A percentile compares a stretch with the other conserved stretches of the same genome.
phyloP scores from a whole-genome alignment of 495 filamentous ascomycete genomes.

The Rhypophila decipiens region DNA sequence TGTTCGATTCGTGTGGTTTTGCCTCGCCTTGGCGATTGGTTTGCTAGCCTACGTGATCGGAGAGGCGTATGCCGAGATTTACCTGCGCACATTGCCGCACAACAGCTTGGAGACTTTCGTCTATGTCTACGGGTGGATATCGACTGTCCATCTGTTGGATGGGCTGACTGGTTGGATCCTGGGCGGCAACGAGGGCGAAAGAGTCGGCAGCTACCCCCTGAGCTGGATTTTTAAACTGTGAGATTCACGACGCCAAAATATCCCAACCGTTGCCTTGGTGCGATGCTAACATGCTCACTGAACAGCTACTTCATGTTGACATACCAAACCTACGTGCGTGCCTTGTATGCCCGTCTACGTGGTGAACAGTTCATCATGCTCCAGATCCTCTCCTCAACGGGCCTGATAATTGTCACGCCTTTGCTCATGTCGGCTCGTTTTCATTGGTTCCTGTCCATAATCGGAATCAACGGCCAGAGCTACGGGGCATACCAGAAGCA shows the following conservation, averaged over 20 bases:
- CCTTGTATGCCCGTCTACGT: conserved; percentile 57
- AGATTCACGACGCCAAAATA: conserved; percentile 4
- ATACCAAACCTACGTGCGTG: conserved; percentile 65
- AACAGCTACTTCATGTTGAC: conserved; percentile 60
- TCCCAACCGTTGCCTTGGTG: not conserved
- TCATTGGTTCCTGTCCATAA: conserved; percentile 42
- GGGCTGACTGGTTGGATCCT: conserved; percentile 56
- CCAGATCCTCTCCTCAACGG: conserved; percentile 49
- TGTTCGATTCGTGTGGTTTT: conserved; percentile 62
- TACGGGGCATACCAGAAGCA: conserved; percentile 55
- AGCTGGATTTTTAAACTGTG: conserved; percentile 61
- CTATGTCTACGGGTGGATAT: conserved; percentile 61
- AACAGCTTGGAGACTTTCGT: conserved; percentile 56
- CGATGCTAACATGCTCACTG: conserved; percentile 34
- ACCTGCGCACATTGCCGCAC: conserved; percentile 57
- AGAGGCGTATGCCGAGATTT: conserved; percentile 61
- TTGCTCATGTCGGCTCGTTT: conserved; percentile 52
- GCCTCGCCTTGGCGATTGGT: conserved; percentile 51
- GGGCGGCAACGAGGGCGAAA: conserved; percentile 49
- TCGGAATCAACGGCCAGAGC: conserved; percentile 45
- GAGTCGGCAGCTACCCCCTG: conserved; percentile 57
- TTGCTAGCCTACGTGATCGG: conserved; percentile 56
- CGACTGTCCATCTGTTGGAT: conserved; percentile 55
- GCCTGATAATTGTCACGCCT: conserved; percentile 53
- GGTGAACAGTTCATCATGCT: conserved; percentile 53